These are phyloP conservation scores for Leccinum truebloodii DNA, from an alignment of 768 basidiomycete species.

Conservation along the genomic window DNA sequence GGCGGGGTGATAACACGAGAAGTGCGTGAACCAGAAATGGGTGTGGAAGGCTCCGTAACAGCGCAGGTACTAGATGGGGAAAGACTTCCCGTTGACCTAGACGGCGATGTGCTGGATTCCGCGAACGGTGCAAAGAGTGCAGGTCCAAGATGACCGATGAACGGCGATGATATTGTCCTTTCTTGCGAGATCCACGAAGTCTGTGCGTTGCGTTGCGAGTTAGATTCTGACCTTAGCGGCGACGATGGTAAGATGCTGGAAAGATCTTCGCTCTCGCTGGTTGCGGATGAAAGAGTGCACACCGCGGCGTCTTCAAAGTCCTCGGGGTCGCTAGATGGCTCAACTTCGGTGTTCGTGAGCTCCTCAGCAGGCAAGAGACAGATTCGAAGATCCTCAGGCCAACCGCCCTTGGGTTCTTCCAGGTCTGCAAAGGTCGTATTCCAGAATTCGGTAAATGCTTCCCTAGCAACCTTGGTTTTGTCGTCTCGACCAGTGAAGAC, in stretches of 20 bases:
- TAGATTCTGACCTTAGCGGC: neutral
- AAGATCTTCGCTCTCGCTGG: slow-evolving; percentile 8
- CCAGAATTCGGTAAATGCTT: slow-evolving; percentile 69
- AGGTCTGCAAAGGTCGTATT: slow-evolving; percentile 42
- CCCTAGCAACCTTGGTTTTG: slow-evolving; percentile 44
- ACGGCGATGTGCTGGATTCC: slow-evolving; percentile 2
- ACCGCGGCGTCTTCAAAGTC: slow-evolving; percentile 19
- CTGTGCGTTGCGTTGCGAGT: slow-evolving; percentile 7
- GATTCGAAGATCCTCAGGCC: slow-evolving; percentile 49
- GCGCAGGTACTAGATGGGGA: slow-evolving; percentile 6
- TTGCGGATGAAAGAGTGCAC: slow-evolving; percentile 5
- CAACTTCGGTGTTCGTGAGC: slow-evolving; percentile 7
- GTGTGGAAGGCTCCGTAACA: slow-evolving; percentile 30
- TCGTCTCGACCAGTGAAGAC: slow-evolving; percentile 54
- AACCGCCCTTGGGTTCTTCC: slow-evolving; percentile 48
- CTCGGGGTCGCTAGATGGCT: slow-evolving; percentile 29
- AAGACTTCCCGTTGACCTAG: slow-evolving; percentile 5
- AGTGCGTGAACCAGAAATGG: slow-evolving; percentile 19
- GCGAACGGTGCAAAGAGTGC: slow-evolving; percentile 24
- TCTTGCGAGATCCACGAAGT: slow-evolving; percentile 1
- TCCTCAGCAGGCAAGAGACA: slow-evolving; percentile 29
- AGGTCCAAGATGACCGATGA: slow-evolving; percentile 31
- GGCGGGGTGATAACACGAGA: slow-evolving; percentile 34
- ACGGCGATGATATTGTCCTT: slow-evolving; percentile 14
- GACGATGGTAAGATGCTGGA: slow-evolving; percentile 13